Percentiles rank a stretch among this genome's conserved stretches.
Evolutionary conservation across 1,284 basidiomycete genomes (phyloP).

Genomic region (Hortiboletus rubellus): DNA sequence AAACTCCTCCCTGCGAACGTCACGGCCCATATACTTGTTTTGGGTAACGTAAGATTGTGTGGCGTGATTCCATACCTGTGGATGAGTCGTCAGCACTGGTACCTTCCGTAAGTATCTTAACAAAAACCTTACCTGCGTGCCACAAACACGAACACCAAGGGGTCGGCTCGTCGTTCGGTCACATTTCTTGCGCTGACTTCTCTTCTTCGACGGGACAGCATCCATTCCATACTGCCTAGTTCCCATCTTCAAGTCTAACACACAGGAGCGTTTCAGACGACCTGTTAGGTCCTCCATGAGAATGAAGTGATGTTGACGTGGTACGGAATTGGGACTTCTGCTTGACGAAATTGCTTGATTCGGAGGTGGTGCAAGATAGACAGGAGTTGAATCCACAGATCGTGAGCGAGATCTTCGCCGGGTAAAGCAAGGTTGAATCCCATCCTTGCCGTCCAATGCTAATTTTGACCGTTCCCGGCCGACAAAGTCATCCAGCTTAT

Average conservation of each 20-base stretch:
- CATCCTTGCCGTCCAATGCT: slow-evolving; percentile 22
- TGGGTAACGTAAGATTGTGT: slow-evolving; percentile 86
- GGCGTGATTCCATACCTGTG: slow-evolving; percentile 86
- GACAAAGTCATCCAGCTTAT: slow-evolving; percentile 31
- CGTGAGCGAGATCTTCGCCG: slow-evolving; percentile 59
- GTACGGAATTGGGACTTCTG: slow-evolving; percentile 46
- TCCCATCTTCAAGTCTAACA: slow-evolving; percentile 99
- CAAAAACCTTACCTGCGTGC: slow-evolving; percentile 85
- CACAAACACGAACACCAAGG: slow-evolving; percentile 92
- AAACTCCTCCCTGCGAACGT: slow-evolving; percentile 86
- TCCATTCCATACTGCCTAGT: slow-evolving; percentile 98
- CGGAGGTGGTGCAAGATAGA: slow-evolving; percentile 13
- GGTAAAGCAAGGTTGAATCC: slow-evolving; percentile 32
- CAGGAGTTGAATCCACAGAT: slow-evolving; percentile 42
- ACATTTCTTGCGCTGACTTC: slow-evolving; percentile 98
- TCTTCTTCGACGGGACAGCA: slow-evolving; percentile 90
- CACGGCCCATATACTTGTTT: slow-evolving; percentile 96
- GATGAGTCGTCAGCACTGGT: slow-evolving; percentile 12
- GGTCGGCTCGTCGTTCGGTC: slow-evolving; percentile 92
- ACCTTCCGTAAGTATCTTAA: neutral
- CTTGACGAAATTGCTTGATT: slow-evolving; percentile 35
- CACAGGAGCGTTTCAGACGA: slow-evolving; percentile 90
- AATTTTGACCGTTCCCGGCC: slow-evolving; percentile 23
- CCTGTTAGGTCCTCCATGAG: slow-evolving; percentile 99
- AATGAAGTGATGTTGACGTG: slow-evolving; percentile 96